Evolutionary conservation across 2,329 filamentous ascomycete genomes (phyloP), one percentile per base, ranked within the genome.

Genomic region (Mycogone perniciosa): DNA sequence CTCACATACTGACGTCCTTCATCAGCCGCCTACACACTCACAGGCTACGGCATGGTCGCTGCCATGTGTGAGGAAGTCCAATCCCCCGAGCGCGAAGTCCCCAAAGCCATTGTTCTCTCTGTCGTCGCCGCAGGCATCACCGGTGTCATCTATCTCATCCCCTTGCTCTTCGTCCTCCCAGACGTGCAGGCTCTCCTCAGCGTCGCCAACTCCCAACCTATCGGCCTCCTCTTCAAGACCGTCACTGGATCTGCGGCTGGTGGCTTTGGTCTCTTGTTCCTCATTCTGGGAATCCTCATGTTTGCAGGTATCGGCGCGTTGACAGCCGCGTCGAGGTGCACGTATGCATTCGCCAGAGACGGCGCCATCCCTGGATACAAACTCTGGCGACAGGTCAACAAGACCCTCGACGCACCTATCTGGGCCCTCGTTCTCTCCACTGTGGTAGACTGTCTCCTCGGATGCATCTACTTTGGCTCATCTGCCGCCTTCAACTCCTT

Each of bases 401-500:
- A 74, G 54, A 73, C 71, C 3, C 76, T 88, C 46, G 82, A 85
- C 51, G 82, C 91, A 49, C 88, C 88, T 0, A 71, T 92, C 1
- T 82, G 76, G 73, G 85, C 83, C 1, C 74, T 91, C 6, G 70
- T 82, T 3, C 73, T 91, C 2, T 88, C 85, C 0, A 84, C 85
- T 0, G 62, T 75, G 0, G 80, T 91, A 40, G 82, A 87, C 64
- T 86, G 81, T 57, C 69, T 90, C 8, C 75, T 91, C 0, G 87
- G 86, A 0, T 75, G 88, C 57, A 89, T 91, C 66, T 91, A 88
- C 70, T 89, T 91, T 56, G 88, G 88, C 7, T 87, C 83, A 1
- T 79, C 80, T 0, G 85, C 86, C 0, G 88, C 88, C 0, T 91
- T 91, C 71, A 86, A 85, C 72, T 84, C 82, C 7, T 90, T 91